A percentile compares a stretch with the other conserved stretches of the same genome.
Evolutionary conservation across 331 rosid genomes (phyloP).

Genomic region (Rosa hybrid): DNA sequence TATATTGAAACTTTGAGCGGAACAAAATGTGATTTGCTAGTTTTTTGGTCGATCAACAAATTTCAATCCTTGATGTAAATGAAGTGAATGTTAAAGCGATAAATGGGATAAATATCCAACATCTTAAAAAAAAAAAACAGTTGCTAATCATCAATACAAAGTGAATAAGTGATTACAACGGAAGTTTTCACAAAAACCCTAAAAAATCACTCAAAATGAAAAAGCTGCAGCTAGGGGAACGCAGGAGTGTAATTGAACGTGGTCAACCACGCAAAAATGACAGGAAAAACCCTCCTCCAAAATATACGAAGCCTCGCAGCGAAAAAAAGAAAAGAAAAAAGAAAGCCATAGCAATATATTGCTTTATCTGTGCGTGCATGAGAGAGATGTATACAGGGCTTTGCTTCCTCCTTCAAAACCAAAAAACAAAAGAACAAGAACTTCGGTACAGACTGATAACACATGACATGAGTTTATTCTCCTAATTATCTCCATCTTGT

Average conservation of each 20-base stretch:
- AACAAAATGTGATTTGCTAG: no score
- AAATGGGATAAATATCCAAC: no score
- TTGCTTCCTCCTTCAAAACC: slow-evolving; percentile 22
- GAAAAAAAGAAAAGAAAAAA: slow-evolving; percentile 4
- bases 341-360: slow-evolving; percentile 8
- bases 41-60: no score
- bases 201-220: slow-evolving; percentile 26
- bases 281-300: slow-evolving; percentile 13
- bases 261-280: slow-evolving; percentile 56
- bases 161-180: neutral
- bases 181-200: neutral
- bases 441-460: neutral
- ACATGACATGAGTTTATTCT: slow-evolving; percentile 7
- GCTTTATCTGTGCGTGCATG: neutral
- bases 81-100: neutral
- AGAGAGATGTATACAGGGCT: slow-evolving; percentile 19
- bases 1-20: no score
- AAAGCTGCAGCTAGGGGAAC: slow-evolving; percentile 1
- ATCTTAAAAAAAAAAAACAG: no score
- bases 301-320: neutral
- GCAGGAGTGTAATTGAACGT: slow-evolving; percentile 44
- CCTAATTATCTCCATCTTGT: neutral
- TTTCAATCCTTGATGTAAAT: neutral
- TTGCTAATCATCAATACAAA: neutral
- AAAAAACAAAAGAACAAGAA: slow-evolving; percentile 6